Percentiles rank a stretch among this genome's conserved stretches.
Evolutionary conservation across 2,329 filamentous ascomycete genomes (phyloP).

Genomic region (Chaetomium strumarium): DNA sequence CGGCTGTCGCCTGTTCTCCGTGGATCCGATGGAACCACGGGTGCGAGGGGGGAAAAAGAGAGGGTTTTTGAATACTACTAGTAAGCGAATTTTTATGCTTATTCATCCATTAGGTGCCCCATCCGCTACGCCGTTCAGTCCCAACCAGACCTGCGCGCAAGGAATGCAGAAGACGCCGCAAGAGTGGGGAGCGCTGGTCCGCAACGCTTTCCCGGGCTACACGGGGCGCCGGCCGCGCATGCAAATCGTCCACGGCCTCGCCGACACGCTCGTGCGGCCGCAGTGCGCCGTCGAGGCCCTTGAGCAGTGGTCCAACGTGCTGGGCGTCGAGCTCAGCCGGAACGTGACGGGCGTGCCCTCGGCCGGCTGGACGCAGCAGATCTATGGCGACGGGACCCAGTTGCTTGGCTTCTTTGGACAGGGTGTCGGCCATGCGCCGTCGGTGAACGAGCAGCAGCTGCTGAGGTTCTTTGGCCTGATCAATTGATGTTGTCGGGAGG

Average conservation of each 20-base stretch:
- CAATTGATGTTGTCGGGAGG: not conserved
- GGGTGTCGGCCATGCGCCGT: conserved; percentile 27
- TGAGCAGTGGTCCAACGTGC: conserved; percentile 30
- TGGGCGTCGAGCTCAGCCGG: conserved; percentile 21
- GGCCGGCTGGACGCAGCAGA: conserved; percentile 26
- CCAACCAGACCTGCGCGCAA: conserved; percentile 28
- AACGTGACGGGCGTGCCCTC: conserved; percentile 27
- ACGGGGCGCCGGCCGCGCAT: conserved; percentile 27
- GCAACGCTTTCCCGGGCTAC: conserved; percentile 27
- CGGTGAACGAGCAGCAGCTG: conserved; percentile 26
- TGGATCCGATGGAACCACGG: not conserved
- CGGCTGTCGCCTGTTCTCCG: not conserved
- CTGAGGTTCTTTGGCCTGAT: conserved; percentile 25
- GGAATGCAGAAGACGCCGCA: conserved; percentile 23
- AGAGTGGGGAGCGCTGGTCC: conserved; percentile 26
- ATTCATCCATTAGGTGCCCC: conserved; percentile 9
- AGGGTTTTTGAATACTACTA: not conserved
- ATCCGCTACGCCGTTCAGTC: conserved; percentile 18
- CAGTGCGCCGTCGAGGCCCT: conserved; percentile 25
- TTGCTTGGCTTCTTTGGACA: conserved; percentile 28
- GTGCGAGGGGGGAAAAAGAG: not conserved
- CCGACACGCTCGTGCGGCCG: conserved; percentile 26
- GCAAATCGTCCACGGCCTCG: conserved; percentile 28
- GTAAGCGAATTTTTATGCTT: not conserved
- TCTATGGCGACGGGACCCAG: conserved; percentile 31